Evolutionary conservation across 352 stramenopile genomes (phyloP).

Genomic region (Achlya hypogyna): DNA sequence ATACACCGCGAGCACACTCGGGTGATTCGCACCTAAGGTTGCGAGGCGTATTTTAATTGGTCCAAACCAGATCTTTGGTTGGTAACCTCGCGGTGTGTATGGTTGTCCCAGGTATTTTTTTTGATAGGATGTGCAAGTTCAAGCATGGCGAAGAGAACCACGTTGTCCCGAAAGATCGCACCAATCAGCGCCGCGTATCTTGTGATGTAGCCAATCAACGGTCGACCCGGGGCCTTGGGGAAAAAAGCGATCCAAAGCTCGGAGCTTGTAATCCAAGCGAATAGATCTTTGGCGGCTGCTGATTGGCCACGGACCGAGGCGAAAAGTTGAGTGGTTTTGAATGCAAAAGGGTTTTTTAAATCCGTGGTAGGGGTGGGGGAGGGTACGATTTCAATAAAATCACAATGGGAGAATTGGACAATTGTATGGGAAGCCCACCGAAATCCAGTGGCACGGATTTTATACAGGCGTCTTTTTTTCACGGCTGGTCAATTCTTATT

Average conservation of each 20-base stretch:
- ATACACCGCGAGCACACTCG: background rate
- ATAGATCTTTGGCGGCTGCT: slow-evolving; percentile 9
- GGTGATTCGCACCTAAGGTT: slow-evolving; percentile 2
- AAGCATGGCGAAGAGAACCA: background rate
- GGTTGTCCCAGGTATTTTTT: slow-evolving; percentile 2
- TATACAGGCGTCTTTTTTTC: background rate
- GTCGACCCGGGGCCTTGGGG: background rate
- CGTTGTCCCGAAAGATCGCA: slow-evolving; percentile 9
- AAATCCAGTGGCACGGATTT: background rate
- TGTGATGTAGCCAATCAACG: background rate
- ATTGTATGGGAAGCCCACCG: background rate
- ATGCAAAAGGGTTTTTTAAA: slow-evolving; percentile 4
- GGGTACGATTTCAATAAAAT: background rate
- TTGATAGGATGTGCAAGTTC: background rate
- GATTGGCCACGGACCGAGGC: background rate
- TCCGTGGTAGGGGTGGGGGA: background rate
- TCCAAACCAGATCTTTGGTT: slow-evolving; percentile 1
- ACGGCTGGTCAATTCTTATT: background rate
- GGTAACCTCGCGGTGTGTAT: background rate
- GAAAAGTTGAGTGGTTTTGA: slow-evolving; percentile 14
- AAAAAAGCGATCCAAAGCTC: slow-evolving; percentile 7
- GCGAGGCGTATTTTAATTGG: background rate
- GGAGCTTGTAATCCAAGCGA: slow-evolving; percentile 8
- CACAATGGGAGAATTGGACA: background rate
- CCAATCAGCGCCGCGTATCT: background rate